Percentiles rank a stretch among this genome's conserved stretches.
Evolutionary conservation across 2,329 filamentous ascomycete genomes (phyloP).

Genomic region (Beauveria sp.): DNA sequence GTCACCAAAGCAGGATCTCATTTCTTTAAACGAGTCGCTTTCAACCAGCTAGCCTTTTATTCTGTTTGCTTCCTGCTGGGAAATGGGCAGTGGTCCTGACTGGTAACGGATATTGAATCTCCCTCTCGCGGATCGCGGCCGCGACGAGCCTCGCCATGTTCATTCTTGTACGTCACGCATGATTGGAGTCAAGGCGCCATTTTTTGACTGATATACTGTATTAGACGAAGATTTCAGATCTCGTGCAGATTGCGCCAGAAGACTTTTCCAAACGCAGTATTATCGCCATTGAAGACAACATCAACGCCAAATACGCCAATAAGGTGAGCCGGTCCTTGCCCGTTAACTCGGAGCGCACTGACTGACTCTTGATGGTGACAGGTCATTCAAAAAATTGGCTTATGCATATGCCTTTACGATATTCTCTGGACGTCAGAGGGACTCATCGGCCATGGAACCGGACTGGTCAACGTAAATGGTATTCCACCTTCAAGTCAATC

Average conservation of each 20-base stretch:
- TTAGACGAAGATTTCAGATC: slow-evolving; percentile 86
- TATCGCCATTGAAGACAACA: slow-evolving; percentile 87
- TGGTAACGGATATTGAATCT: neutral
- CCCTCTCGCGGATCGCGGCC: neutral
- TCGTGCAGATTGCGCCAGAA: slow-evolving; percentile 84
- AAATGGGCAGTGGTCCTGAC: neutral
- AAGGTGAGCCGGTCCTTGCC: slow-evolving; percentile 44
- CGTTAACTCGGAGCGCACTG: neutral
- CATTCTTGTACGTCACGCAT: slow-evolving; percentile 33
- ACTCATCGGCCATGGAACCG: slow-evolving; percentile 84
- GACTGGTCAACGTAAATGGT: slow-evolving; percentile 92
- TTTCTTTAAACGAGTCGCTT: neutral
- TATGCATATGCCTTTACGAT: slow-evolving; percentile 91
- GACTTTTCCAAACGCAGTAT: slow-evolving; percentile 79
- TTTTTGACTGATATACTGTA: neutral
- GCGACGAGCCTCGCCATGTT: slow-evolving; percentile 32
- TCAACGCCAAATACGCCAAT: slow-evolving; percentile 95
- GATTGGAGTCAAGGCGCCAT: neutral
- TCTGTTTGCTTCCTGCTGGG: too few relatives aligned
- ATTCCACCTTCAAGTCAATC: slow-evolving; percentile 14
- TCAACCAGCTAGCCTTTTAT: neutral
- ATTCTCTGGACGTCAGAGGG: slow-evolving; percentile 85
- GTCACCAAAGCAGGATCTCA: neutral
- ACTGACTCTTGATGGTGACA: slow-evolving; percentile 22
- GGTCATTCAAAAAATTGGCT: slow-evolving; percentile 87